Evolutionary conservation across 139 green algal species (phyloP), one percentile per base, ranked within the genome.

Genomic region (Nannochloris sp.): DNA sequence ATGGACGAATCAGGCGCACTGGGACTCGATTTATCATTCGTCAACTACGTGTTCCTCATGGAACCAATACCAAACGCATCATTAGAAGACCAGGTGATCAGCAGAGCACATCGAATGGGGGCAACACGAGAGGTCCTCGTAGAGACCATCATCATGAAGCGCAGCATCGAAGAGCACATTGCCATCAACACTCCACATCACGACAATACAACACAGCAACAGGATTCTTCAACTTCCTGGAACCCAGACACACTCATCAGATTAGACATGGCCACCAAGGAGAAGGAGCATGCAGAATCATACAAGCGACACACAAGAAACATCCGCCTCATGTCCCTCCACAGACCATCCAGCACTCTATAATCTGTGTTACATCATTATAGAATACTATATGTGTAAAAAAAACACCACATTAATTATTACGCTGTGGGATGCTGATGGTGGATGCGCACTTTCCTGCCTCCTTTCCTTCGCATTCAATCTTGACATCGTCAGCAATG

Each of bases 21-120:
- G 29, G 92, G 93, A 1, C 78, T 98, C 37, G 93, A 97, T 71
- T 79, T 98, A 49, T 83, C 70, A 14, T 97, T 96, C 70, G 89
- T 87, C 12, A 59, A 53, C 16, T 67, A 82, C 49, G 87, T 98
- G 10, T 92, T 95, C 61, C 70, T 98, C 17, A 92, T 97, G 91
- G 92, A 98, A 77, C 92, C 92, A 1, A 71, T 98, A 26, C 74
- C 69, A n/a, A 87, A 98, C 67, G 26, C 31, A 3, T 61, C 73
- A 6, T 63, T 92, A 65, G 77, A 93, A 71, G 62, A 88, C 45
- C 85, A 92, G 83, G 77, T 98, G 2, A 66, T 95, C 0, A 80
- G 72, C 13, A 77, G 91, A 13, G 89, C 91, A 4, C 79, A 95
- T 72, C 83, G 91, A 61, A 95, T 97, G 89, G 91, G 91, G 23